Evolutionary conservation across 2,329 filamentous ascomycete genomes (phyloP).

Genomic region (Pseudogymnoascus verrucosus): DNA sequence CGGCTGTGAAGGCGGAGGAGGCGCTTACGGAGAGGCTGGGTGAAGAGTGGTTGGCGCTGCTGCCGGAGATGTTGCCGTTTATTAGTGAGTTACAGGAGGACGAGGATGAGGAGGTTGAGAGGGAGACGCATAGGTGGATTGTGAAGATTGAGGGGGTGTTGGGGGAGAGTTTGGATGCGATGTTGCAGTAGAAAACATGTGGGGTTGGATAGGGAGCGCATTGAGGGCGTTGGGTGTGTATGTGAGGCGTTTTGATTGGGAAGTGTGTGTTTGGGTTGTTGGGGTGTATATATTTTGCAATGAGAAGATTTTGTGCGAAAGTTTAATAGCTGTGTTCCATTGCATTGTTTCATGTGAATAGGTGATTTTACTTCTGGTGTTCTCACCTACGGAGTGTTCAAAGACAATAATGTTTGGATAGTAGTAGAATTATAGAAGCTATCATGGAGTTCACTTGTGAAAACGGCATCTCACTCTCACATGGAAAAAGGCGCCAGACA

Average conservation of each 20-base stretch:
- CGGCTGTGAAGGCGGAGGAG: conserved; percentile 75
- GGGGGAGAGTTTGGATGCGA: conserved; percentile 83
- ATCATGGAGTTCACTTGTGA: no score
- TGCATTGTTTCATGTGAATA: background rate
- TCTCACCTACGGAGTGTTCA: background rate
- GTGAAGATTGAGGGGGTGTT: conserved; percentile 79
- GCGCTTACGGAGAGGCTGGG: conserved; percentile 71
- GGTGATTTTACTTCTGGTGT: background rate
- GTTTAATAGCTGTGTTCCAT: background rate
- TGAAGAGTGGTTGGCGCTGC: conserved; percentile 84
- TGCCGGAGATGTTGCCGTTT: conserved; percentile 93
- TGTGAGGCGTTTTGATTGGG: background rate
- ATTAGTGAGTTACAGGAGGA: conserved; percentile 96
- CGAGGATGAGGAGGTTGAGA: conserved; percentile 87
- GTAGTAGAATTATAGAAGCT: background rate
- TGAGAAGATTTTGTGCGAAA: conserved; percentile 1
- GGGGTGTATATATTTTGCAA: conserved; percentile 6
- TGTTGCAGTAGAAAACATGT: conserved; percentile 62
- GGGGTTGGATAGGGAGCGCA: background rate
- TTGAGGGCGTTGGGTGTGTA: conserved; percentile 3
- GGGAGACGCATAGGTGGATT: conserved; percentile 85
- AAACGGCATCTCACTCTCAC: no score
- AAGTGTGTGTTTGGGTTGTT: background rate
- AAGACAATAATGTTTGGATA: background rate
- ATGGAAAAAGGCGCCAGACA: no score